Conservation (phyloP, 2,329 filamentous ascomycete genomes). For the Fusarium bactridioides region DNA sequence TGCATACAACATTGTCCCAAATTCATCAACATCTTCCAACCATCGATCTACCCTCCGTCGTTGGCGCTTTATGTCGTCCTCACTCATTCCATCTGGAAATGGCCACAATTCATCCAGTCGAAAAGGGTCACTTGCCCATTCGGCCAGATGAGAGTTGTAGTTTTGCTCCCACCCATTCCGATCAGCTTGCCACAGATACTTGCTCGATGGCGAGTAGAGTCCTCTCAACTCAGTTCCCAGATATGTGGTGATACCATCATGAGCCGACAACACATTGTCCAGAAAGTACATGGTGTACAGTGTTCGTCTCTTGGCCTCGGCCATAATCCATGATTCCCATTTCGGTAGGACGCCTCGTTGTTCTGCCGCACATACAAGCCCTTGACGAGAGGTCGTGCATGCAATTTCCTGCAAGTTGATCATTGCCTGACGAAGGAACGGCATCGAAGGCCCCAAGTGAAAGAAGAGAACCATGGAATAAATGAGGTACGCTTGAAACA, state of each 20-base stretch:
- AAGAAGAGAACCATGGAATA: slow-evolving; percentile 60
- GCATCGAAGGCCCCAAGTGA: slow-evolving; percentile 30
- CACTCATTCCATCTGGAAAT: slow-evolving; percentile 43
- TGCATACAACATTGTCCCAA: slow-evolving; percentile 61
- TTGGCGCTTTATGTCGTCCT: slow-evolving; percentile 42
- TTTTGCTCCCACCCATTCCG: slow-evolving; percentile 51
- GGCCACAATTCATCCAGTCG: slow-evolving; percentile 62
- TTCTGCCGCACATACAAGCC: slow-evolving; percentile 56
- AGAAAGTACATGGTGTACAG: slow-evolving; percentile 63
- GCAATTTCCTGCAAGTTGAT: slow-evolving; percentile 61
- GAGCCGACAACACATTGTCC: slow-evolving; percentile 56
- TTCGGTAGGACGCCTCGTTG: slow-evolving; percentile 48
- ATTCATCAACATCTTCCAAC: slow-evolving; percentile 61
- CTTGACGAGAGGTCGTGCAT: slow-evolving; percentile 48
- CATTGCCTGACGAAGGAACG: slow-evolving; percentile 53
- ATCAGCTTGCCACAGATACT: slow-evolving; percentile 54
- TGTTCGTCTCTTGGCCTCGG: slow-evolving; percentile 60
- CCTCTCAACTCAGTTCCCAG: slow-evolving; percentile 58
- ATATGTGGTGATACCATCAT: slow-evolving; percentile 55
- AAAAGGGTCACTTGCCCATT: slow-evolving; percentile 53
- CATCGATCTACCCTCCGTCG: slow-evolving; percentile 55
- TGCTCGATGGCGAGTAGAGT: slow-evolving; percentile 52
- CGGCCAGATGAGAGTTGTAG: slow-evolving; percentile 53
- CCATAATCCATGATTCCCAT: slow-evolving; percentile 64
- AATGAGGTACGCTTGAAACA: slow-evolving; percentile 63